A percentile compares a stretch with the other conserved stretches of the same genome.
Conservation (phyloP, 1,139 yeast genomes). For the Suhomyces bribrorum region DNA sequence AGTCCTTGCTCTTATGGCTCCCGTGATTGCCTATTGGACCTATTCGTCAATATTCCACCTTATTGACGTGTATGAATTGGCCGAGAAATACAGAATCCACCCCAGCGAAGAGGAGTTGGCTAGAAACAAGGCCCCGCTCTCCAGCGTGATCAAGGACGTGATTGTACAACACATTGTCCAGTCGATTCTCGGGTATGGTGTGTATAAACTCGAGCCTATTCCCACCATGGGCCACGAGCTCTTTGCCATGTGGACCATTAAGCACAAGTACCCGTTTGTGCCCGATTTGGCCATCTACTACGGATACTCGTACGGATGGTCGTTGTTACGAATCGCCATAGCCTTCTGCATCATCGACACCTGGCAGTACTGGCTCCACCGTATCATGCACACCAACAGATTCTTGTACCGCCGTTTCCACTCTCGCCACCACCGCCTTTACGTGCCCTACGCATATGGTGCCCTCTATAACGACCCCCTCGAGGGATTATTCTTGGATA, state of each 20-base stretch:
- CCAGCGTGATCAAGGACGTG: slow-evolving; percentile 78
- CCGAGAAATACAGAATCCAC: slow-evolving; percentile 84
- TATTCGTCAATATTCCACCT: slow-evolving; percentile 73
- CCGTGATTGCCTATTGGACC: slow-evolving; percentile 82
- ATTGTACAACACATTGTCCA: slow-evolving; percentile 82
- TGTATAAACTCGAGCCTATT: slow-evolving; percentile 59
- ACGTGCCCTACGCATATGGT: slow-evolving; percentile 96
- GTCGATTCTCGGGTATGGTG: slow-evolving; percentile 61
- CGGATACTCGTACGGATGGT: slow-evolving; percentile 60
- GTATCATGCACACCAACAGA: slow-evolving; percentile 83
- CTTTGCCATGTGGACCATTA: slow-evolving; percentile 65
- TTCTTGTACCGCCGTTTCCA: slow-evolving; percentile 77
- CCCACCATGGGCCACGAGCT: slow-evolving; percentile 76
- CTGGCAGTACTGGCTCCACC: slow-evolving; percentile 93
- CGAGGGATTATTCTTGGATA: slow-evolving; percentile 90
- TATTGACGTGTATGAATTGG: slow-evolving; percentile 70
- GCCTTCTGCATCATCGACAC: slow-evolving; percentile 83
- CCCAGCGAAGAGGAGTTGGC: slow-evolving; percentile 80
- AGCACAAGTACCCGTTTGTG: slow-evolving; percentile 38
- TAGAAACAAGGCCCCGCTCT: slow-evolving; percentile 71
- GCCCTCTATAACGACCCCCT: slow-evolving; percentile 92
- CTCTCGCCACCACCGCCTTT: slow-evolving; percentile 89
- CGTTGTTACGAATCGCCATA: slow-evolving; percentile 52
- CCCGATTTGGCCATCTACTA: slow-evolving; percentile 50
- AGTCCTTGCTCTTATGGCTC: slow-evolving; percentile 66